Base-by-base conservation (phyloP, 352 stramenopile species). In the Pythium aquatile region DNA sequence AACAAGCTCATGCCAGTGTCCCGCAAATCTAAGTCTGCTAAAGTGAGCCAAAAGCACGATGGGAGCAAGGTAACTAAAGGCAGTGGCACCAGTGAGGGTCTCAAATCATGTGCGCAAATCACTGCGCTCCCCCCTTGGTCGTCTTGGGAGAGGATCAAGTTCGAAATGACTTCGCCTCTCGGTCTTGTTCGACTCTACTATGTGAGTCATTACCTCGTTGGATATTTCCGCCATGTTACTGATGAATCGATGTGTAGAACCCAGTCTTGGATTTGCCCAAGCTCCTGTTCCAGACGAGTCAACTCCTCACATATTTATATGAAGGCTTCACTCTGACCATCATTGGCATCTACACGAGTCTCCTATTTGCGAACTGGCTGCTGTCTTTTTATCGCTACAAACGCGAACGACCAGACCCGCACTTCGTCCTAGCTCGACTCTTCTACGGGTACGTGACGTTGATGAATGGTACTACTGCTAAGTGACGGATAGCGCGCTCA, bases 221-320 rank as follows among this genome's bases (percentile, higher is more conserved):
- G 20, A 24, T 24, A 24, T 24, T 24, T 24, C 20, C 20, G 20
- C 20, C 20, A 24, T 24, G 20, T 24, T 24, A 24, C 35, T 42
- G 35, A 42, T 1, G 5, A 16, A 16, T 16, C 35, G 7, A 11
- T 5, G 8, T 60, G n/a, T 28, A 87, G 78, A 76, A 64, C 46
- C 74, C 78, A 11, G 42, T 67, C 30, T 44, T 81, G 28, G 78
- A 82, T 42, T 52, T 82, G 4, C 78, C 78, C 0, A 84, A 87
- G 57, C 65, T 85, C 6, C 67, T 75, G 14, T 81, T 84, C 44
- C 75, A 85, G 63, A 80, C 73, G 32, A 74, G 60, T 5, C 82
- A 77, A 3, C 58, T 87, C 9, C 49, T 68, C 20, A 65, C 69
- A 2, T 85, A 87, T 48, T 55, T 85, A 1, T 73, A 62, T n/a